phyloP scores from a whole-genome alignment of 441 rosid genomes.

The Pelargonium cotyledonis region DNA sequence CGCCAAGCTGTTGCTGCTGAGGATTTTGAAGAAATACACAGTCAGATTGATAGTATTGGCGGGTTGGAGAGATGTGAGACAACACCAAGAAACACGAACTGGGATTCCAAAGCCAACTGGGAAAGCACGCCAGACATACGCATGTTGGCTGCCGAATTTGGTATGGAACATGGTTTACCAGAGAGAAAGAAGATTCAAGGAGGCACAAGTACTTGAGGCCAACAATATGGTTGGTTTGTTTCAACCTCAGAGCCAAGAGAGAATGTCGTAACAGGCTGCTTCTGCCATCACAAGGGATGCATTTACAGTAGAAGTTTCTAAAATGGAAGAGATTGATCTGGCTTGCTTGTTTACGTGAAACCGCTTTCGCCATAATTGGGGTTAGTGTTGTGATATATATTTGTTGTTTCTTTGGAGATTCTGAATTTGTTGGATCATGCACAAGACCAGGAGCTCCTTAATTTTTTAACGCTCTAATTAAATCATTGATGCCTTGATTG shows the following conservation, averaged over 20 bases:
- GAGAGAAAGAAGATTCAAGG: slow-evolving; percentile 28
- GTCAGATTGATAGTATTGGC: slow-evolving; percentile 44
- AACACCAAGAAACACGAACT: too few species aligned
- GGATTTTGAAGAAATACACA: slow-evolving; percentile 52
- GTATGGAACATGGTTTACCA: slow-evolving; percentile 30
- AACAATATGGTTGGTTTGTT: slow-evolving; percentile 5
- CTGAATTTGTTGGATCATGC: slow-evolving; percentile 10
- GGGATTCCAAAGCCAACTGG: slow-evolving; percentile 20
- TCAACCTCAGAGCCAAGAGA: slow-evolving; percentile 6
- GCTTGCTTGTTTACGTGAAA: slow-evolving; percentile 16
- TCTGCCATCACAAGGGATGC: slow-evolving; percentile 10
- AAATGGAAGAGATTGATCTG: slow-evolving; percentile 12
- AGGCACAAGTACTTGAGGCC: slow-evolving; percentile 20
- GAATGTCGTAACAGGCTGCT: slow-evolving; percentile 6
- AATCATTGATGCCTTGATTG: slow-evolving; percentile 1
- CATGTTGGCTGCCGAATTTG: slow-evolving; percentile 42
- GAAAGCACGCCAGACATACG: slow-evolving; percentile 38
- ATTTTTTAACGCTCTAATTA: slow-evolving; percentile 12
- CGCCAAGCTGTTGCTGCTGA: slow-evolving; percentile 51
- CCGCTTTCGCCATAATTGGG: slow-evolving; percentile 15
- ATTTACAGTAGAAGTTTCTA: slow-evolving; percentile 5
- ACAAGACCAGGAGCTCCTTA: slow-evolving; percentile 8
- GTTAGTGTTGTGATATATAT: slow-evolving; percentile 21
- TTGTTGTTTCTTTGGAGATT: slow-evolving; percentile 20
- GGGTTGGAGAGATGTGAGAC: slow-evolving; percentile 38